Evolutionary conservation across 2,329 filamentous ascomycete genomes (phyloP), one percentile per base, ranked within the genome.

Genomic region (Scolecobasidium constrictum): DNA sequence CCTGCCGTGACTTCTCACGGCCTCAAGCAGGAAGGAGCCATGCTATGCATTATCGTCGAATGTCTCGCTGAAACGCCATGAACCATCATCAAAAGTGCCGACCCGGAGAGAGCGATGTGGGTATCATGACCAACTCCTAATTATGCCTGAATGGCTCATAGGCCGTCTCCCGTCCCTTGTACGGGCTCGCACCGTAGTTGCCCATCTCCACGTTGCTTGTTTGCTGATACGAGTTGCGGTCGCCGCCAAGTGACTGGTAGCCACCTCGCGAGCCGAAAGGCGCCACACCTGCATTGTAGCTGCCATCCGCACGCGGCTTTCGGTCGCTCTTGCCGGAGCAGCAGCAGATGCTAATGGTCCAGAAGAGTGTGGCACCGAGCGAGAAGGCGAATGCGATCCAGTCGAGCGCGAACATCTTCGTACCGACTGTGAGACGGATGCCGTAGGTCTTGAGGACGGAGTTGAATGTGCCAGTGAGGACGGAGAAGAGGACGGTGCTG

Each of bases 291-390:
- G 76, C 75, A 0, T 73, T 73, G 0, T 73, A 71, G 68, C 78
- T 78, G 57, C 78, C 73, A 22, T 71, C 72, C 31, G 62, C 63
- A 44, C 49, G 45, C 7, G 50, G 52, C 44, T 53, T 54, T 15
- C 51, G 20, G 17, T 46, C 34, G 43, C 65, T 70, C 52, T 72
- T 69, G 37, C 86, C 85, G 52, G 75, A 78, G 72, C 88, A 94
- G 77, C 88, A 96, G 81, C 90, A 96, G 55, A 83, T 75, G 62
- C 80, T 86, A 61, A 93, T 77, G 56, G 88, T 67, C 90, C 92
- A 96, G 81, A 96, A 95, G 58, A 94, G 65, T 49, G 76, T 77
- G 5, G 83, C 81, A 34, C 63, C 84, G 23, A 92, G 58, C 48
- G 82, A 81, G 58, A 93, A 87, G 20, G 76, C 83, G 31, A 81